Conservation (phyloP, 257 asterid genomes). For the Handroanthus guayacan region DNA sequence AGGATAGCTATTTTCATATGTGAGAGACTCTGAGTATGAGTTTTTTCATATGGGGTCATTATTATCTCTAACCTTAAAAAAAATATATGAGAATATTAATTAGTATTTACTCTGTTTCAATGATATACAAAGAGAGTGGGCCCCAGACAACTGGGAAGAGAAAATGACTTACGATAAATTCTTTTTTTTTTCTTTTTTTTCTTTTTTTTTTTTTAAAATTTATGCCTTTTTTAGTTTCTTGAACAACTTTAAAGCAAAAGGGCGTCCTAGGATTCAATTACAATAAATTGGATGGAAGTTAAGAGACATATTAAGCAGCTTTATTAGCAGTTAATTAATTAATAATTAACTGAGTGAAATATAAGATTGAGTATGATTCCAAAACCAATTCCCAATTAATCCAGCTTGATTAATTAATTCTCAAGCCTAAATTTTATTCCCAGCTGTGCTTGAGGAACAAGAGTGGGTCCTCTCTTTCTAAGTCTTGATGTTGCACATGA, state of each 20-base stretch:
- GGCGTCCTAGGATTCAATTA: slow-evolving; percentile 39
- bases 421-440: slow-evolving; percentile 7
- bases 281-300: slow-evolving; percentile 24
- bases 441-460: slow-evolving; percentile 21
- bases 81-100: not conserved
- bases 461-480: slow-evolving; percentile 38
- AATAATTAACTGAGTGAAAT: slow-evolving; percentile 37
- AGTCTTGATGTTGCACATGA: slow-evolving; percentile 21
- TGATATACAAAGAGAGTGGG: not conserved
- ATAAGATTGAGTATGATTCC: slow-evolving; percentile 39
- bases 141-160: not conserved
- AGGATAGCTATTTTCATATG: not conserved
- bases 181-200: not conserved
- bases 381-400: slow-evolving; percentile 35
- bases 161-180: slow-evolving; percentile 7
- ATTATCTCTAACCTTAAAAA: not conserved
- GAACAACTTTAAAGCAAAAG: slow-evolving; percentile 40
- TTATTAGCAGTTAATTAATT: slow-evolving; percentile 19
- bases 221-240: slow-evolving; percentile 6
- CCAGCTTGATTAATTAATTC: slow-evolving; percentile 14
- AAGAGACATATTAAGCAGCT: slow-evolving; percentile 35
- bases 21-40: not conserved
- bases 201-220: not conserved
- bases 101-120: not conserved
- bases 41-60: not conserved